Percentiles rank a stretch among this genome's conserved stretches.
phyloP scores from a whole-genome alignment of 1,284 basidiomycete species.

The Boletellus deceptivus region DNA sequence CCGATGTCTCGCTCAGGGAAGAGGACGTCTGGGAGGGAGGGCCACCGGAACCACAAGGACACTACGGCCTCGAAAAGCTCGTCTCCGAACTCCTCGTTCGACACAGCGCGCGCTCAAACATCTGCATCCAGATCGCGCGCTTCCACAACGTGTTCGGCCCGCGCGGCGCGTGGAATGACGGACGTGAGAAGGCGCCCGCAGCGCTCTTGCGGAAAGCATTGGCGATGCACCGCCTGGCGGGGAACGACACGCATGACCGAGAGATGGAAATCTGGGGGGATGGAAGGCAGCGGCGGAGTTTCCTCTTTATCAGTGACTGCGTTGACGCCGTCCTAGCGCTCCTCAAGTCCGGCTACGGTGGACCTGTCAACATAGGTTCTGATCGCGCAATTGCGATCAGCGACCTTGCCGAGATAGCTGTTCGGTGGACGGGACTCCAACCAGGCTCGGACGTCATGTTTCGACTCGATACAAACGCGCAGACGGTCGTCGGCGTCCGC shows the following conservation, averaged over 20 bases:
- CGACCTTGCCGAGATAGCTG: conserved; percentile 44
- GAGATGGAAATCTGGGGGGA: conserved; percentile 57
- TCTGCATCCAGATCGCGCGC: conserved; percentile 48
- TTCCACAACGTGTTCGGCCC: conserved; percentile 63
- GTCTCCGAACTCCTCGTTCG: conserved; percentile 46
- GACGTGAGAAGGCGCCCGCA: conserved; percentile 59
- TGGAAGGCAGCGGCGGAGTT: conserved; percentile 52
- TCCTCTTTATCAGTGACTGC: conserved; percentile 54
- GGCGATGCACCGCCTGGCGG: conserved; percentile 25
- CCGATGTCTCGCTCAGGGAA: conserved; percentile 47
- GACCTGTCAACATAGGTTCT: conserved; percentile 54
- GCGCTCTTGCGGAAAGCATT: conserved; percentile 55
- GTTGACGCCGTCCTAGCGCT: conserved; percentile 48
- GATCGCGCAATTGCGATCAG: conserved; percentile 43
- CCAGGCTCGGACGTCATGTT: conserved; percentile 30
- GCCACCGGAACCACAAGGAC: conserved; percentile 47
- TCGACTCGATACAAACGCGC: conserved; percentile 23
- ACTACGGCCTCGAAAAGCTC: conserved; percentile 61
- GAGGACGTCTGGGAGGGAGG: conserved; percentile 39
- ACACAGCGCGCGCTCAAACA: conserved; percentile 28
- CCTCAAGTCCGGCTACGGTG: conserved; percentile 35
- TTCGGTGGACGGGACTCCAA: conserved; percentile 35
- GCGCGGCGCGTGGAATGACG: conserved; percentile 49
- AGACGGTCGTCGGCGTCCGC: conserved; percentile 48
- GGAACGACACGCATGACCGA: not conserved